These are phyloP conservation scores for Aspergillus sp. DNA, from an alignment of 2,329 filamentous ascomycete genomes.

Conservation along the genomic window DNA sequence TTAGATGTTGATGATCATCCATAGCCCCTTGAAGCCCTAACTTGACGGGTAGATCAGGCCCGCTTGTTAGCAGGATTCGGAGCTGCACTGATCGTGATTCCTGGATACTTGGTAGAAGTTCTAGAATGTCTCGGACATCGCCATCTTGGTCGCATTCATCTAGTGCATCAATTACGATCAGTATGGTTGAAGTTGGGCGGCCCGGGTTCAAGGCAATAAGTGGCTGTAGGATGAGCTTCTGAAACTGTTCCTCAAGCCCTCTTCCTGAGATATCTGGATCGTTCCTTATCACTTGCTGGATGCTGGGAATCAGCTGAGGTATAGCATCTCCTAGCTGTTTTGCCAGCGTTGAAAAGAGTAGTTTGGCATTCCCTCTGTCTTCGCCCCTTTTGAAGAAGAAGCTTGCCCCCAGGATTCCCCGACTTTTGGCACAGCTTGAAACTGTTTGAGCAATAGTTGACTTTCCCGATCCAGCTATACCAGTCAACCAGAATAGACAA, in stretches of 20 bases:
- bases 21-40: slow-evolving; percentile 13
- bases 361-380: slow-evolving; percentile 35
- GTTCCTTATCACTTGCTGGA: neutral
- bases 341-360: slow-evolving; percentile 39
- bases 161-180: slow-evolving; percentile 25
- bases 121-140: slow-evolving; percentile 20
- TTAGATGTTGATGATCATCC: too few relatives aligned
- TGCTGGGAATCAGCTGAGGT: neutral
- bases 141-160: slow-evolving; percentile 24
- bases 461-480: slow-evolving; percentile 5
- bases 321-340: slow-evolving; percentile 24
- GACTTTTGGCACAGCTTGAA: neutral
- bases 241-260: neutral
- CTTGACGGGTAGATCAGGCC: slow-evolving; percentile 23
- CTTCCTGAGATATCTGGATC: neutral
- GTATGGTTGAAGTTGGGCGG: neutral
- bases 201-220: slow-evolving; percentile 4
- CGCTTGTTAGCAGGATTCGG: slow-evolving; percentile 23
- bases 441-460: slow-evolving; percentile 2
- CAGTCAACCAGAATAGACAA: neutral
- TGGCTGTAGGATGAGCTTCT: neutral
- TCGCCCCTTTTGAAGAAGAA: slow-evolving; percentile 26
- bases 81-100: slow-evolving; percentile 7
- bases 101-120: slow-evolving; percentile 12
- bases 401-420: neutral